These are phyloP conservation scores for Talinum fruticosum DNA, from an alignment of 148 eudicot genomes.

Conservation along the genomic window DNA sequence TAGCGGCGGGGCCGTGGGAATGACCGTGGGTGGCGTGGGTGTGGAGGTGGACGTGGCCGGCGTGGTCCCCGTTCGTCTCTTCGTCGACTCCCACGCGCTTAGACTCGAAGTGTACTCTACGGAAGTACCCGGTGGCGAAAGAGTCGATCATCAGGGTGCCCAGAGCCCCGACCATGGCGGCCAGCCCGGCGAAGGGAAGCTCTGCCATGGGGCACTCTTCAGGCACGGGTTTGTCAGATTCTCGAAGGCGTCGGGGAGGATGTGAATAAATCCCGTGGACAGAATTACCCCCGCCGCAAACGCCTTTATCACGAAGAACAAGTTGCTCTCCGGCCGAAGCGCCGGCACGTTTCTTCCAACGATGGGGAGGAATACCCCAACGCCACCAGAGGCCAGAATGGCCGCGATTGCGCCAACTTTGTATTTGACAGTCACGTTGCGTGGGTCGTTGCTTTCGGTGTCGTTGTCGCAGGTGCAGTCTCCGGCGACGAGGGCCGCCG, in stretches of 20 bases:
- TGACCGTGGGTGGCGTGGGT: constrained; percentile 26
- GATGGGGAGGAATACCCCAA: constrained; percentile 36
- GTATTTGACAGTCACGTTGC: constrained; percentile 11
- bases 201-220: constrained; percentile 19
- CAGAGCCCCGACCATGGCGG: constrained; percentile 29
- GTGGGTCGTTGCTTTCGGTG: neutral
- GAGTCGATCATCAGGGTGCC: constrained; percentile 41
- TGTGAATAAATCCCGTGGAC: constrained; percentile 36
- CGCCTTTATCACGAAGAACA: constrained; percentile 35
- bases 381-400: constrained; percentile 21
- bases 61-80: constrained; percentile 16
- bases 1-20: constrained; percentile 24
- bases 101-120: constrained; percentile 26
- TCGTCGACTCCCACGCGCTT: constrained; percentile 7
- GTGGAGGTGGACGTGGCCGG: constrained; percentile 25
- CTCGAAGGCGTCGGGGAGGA: constrained; percentile 36
- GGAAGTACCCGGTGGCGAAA: constrained; percentile 28
- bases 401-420: constrained; percentile 29
- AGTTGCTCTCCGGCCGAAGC: constrained; percentile 25
- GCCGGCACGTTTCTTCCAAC: constrained; percentile 23
- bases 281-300: constrained; percentile 48
- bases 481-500: constrained; percentile 3
- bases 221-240: constrained; percentile 35
- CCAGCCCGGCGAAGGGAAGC: constrained; percentile 35
- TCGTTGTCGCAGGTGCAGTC: constrained; percentile 31